These are phyloP conservation scores for Aspergillus ruber DNA, from an alignment of 2,329 filamentous ascomycete species.

Conservation along the genomic window DNA sequence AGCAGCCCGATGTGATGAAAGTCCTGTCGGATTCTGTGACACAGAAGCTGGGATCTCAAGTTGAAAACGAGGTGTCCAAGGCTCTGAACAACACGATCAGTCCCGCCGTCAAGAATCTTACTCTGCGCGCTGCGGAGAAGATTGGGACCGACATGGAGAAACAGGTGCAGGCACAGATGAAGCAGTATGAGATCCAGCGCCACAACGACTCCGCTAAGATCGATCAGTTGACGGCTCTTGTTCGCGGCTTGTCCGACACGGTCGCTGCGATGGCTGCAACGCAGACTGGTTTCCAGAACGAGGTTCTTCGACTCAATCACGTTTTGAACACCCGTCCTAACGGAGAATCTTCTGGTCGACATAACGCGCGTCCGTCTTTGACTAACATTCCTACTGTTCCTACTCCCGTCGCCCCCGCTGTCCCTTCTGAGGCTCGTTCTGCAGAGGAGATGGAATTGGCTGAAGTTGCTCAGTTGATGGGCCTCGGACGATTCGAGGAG, in stretches of 20 bases:
- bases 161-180: conserved; percentile 47
- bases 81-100: conserved; percentile 58
- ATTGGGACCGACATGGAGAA: conserved; percentile 63
- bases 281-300: conserved; percentile 37
- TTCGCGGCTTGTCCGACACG: conserved; percentile 50
- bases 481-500: conserved; percentile 36
- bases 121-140: conserved; percentile 61
- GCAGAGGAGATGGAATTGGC: conserved; percentile 36
- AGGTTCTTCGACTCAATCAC: conserved; percentile 33
- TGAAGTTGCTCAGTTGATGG: conserved; percentile 37
- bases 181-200: conserved; percentile 46
- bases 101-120: conserved; percentile 59
- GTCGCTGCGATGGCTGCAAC: conserved; percentile 39
- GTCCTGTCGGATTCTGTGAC: conserved; percentile 66
- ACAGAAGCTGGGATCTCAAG: conserved; percentile 57
- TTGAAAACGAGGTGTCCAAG: conserved; percentile 63
- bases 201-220: conserved; percentile 53
- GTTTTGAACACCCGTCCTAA: conserved; percentile 20
- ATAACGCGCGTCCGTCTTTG: conserved; percentile 11
- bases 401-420: conserved; percentile 3
- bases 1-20: conserved; percentile 67
- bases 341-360: conserved; percentile 9
- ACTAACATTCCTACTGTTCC: neutral
- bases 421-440: conserved; percentile 15
- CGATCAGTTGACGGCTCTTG: conserved; percentile 51